phyloP scores from a whole-genome alignment of 805 yeast genomes.

The Pichia occidentalis region DNA sequence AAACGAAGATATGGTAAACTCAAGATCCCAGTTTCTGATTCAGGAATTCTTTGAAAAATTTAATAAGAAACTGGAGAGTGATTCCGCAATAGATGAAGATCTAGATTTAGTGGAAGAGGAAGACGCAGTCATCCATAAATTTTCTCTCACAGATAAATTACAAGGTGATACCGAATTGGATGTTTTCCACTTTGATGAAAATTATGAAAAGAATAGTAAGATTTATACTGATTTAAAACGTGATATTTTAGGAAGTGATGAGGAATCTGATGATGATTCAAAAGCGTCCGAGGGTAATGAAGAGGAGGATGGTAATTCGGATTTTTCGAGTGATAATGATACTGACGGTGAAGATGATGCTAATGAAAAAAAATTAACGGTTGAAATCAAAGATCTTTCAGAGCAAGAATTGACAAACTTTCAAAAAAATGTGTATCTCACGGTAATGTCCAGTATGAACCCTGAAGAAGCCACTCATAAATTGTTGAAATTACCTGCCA shows the following conservation, averaged over 20 bases:
- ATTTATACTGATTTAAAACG: constrained; percentile 37
- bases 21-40: constrained; percentile 39
- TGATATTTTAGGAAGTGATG: constrained; percentile 39
- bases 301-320: constrained; percentile 12
- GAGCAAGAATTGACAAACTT: constrained; percentile 54
- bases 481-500: constrained; percentile 44
- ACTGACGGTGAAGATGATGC: constrained; percentile 22
- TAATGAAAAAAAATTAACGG: constrained; percentile 18
- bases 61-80: constrained; percentile 35
- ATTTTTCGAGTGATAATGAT: constrained; percentile 16
- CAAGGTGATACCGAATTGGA: constrained; percentile 42
- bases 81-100: constrained; percentile 36
- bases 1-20: constrained; percentile 44
- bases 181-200: constrained; percentile 41
- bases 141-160: constrained; percentile 48
- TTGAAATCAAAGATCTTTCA: constrained; percentile 58
- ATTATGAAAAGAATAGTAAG: constrained; percentile 44
- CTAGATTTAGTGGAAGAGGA: constrained; percentile 61
- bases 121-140: constrained; percentile 49
- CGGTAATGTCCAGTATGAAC: constrained; percentile 84
- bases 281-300: constrained; percentile 13
- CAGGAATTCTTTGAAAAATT: constrained; percentile 48
- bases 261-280: constrained; percentile 24
- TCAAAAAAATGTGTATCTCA: constrained; percentile 72
- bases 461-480: constrained; percentile 93